phyloP scores from a whole-genome alignment of 2,329 filamentous ascomycete species.

The Fusarium sacchari region DNA sequence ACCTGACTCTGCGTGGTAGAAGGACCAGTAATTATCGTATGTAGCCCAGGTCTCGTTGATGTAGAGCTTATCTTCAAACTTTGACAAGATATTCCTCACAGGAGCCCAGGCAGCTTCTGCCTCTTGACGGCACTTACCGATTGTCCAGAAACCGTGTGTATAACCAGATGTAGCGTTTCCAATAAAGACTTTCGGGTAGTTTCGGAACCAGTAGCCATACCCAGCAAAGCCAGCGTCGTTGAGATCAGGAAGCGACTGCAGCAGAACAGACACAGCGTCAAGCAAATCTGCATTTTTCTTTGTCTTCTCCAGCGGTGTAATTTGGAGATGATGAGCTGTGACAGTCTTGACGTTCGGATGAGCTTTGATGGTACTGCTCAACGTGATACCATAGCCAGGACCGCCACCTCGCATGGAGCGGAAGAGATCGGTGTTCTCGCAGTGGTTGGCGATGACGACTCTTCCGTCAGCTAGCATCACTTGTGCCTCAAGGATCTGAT shows the following conservation, averaged over 20 bases:
- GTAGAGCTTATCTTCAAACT: slow-evolving; percentile 18
- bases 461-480: slow-evolving; percentile 24
- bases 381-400: slow-evolving; percentile 18
- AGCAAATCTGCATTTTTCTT: slow-evolving; percentile 19
- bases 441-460: slow-evolving; percentile 19
- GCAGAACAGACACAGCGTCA: background rate
- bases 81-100: background rate
- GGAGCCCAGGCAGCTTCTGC: slow-evolving; percentile 18
- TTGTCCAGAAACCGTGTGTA: slow-evolving; percentile 19
- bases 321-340: slow-evolving; percentile 11
- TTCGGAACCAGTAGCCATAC: slow-evolving; percentile 31
- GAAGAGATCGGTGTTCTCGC: slow-evolving; percentile 24
- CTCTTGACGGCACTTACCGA: background rate
- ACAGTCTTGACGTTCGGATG: slow-evolving; percentile 19
- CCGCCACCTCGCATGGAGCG: slow-evolving; percentile 25
- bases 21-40: slow-evolving; percentile 28
- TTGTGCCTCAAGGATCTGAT: slow-evolving; percentile 26
- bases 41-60: slow-evolving; percentile 26
- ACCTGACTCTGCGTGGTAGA: slow-evolving; percentile 17
- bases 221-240: slow-evolving; percentile 31
- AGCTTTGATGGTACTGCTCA: slow-evolving; percentile 28
- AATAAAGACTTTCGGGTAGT: slow-evolving; percentile 8
- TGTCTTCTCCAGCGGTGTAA: slow-evolving; percentile 15
- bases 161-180: slow-evolving; percentile 28
- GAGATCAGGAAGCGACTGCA: slow-evolving; percentile 21